Evolutionary conservation across 805 yeast genomes (phyloP).

Genomic region (Yarrowia deformans): DNA sequence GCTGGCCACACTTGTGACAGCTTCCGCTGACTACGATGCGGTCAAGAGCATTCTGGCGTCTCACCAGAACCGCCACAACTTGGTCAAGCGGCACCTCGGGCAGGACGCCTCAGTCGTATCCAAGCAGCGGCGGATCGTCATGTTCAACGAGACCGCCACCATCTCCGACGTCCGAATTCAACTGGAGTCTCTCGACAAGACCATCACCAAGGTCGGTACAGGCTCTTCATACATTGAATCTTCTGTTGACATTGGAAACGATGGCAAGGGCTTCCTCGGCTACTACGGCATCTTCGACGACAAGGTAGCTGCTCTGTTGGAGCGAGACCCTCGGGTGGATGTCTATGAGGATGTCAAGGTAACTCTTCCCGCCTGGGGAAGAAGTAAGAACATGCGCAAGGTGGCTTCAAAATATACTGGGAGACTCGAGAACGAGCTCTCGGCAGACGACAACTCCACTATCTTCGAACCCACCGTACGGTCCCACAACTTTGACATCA

Average conservation of each 20-base stretch:
- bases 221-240: slow-evolving; percentile 30
- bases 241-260: slow-evolving; percentile 27
- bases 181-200: slow-evolving; percentile 25
- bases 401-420: slow-evolving; percentile 6
- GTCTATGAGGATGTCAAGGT: slow-evolving; percentile 79
- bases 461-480: not conserved
- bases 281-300: slow-evolving; percentile 26
- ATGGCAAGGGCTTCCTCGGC: slow-evolving; percentile 41
- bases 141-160: slow-evolving; percentile 26
- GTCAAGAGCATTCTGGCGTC: slow-evolving; percentile 28
- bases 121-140: slow-evolving; percentile 23
- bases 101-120: slow-evolving; percentile 12
- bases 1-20: slow-evolving; percentile 26
- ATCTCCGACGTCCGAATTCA: slow-evolving; percentile 22
- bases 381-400: not conserved
- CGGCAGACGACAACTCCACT: not conserved
- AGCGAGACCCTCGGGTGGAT: slow-evolving; percentile 44
- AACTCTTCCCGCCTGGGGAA: slow-evolving; percentile 21
- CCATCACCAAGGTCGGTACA: not conserved
- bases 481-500: not conserved
- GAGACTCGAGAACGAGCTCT: not conserved
- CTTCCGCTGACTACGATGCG: slow-evolving; percentile 26
- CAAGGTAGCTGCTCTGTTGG: slow-evolving; percentile 1
- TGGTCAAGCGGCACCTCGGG: slow-evolving; percentile 22
- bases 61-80: slow-evolving; percentile 8